phyloP scores from a whole-genome alignment of 2,329 filamentous ascomycete genomes.

The Penicillium sp. region DNA sequence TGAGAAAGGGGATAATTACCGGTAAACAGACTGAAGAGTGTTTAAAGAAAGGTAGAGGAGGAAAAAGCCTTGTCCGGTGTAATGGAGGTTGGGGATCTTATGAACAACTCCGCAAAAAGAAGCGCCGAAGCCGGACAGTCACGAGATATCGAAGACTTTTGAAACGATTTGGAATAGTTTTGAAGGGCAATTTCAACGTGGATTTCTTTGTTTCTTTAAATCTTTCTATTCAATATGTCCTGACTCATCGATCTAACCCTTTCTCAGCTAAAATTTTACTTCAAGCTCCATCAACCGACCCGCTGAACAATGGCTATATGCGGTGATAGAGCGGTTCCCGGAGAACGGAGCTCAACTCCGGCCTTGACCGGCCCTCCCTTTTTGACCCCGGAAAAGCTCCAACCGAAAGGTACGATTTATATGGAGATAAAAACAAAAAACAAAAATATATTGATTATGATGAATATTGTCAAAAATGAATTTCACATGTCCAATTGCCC shows the following conservation, averaged over 20 bases:
- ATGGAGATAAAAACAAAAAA: not conserved
- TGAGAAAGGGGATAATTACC: slow-evolving; percentile 20
- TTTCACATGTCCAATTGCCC: slow-evolving; percentile 1
- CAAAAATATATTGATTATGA: not conserved
- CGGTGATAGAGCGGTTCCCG: slow-evolving; percentile 15
- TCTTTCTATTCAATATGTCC: not conserved
- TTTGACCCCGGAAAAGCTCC: slow-evolving; percentile 14
- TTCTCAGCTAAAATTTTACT: slow-evolving; percentile 7
- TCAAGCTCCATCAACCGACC: slow-evolving; percentile 17
- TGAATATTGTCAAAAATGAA: slow-evolving; percentile 2
- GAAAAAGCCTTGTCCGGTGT: slow-evolving; percentile 29
- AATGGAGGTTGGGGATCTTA: slow-evolving; percentile 10
- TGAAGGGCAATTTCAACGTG: not conserved
- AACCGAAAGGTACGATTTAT: slow-evolving; percentile 21
- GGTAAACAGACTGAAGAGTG: slow-evolving; percentile 1
- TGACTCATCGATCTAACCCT: slow-evolving; percentile 14
- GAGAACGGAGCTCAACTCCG: slow-evolving; percentile 27
- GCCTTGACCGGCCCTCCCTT: slow-evolving; percentile 17
- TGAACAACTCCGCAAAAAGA: slow-evolving; percentile 10
- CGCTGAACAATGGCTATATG: slow-evolving; percentile 10
- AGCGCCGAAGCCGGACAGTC: slow-evolving; percentile 33
- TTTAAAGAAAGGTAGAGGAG: slow-evolving; percentile 11
- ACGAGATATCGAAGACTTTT: slow-evolving; percentile 11
- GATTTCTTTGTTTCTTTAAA: slow-evolving; percentile 1
- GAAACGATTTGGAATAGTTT: not conserved